Evolutionary conservation across 352 stramenopile genomes (phyloP).

Genomic region (Globisporangium spiculum): DNA sequence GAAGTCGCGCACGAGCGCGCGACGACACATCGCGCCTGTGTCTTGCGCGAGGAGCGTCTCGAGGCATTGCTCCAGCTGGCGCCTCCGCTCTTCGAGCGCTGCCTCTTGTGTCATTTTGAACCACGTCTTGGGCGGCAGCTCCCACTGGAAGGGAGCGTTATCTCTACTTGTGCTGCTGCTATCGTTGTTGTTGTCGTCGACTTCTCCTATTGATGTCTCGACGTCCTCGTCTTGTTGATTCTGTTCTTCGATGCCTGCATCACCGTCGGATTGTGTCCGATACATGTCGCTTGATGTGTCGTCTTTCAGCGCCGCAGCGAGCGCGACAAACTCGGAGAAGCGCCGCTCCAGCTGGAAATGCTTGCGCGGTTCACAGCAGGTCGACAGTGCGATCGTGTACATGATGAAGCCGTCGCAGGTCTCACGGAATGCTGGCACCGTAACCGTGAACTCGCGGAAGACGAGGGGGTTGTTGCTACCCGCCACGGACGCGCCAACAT

Average conservation of each 20-base stretch:
- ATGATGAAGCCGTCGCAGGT: slow-evolving; percentile 61
- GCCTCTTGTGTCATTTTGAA: slow-evolving; percentile 62
- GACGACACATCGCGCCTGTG: slow-evolving; percentile 36
- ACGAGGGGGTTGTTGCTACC: slow-evolving; percentile 8
- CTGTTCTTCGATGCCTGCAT: not conserved
- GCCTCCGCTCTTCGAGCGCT: slow-evolving; percentile 61
- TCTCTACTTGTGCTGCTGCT: slow-evolving; percentile 6
- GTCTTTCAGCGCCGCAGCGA: slow-evolving; percentile 40
- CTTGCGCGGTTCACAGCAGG: slow-evolving; percentile 29
- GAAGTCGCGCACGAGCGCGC: slow-evolving; percentile 66
- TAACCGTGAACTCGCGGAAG: slow-evolving; percentile 45
- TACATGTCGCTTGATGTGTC: not conserved
- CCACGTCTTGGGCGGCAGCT: slow-evolving; percentile 78
- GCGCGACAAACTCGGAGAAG: slow-evolving; percentile 77
- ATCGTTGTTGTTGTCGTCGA: not conserved
- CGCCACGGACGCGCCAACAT: not conserved
- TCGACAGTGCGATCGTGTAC: slow-evolving; percentile 54
- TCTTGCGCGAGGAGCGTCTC: slow-evolving; percentile 44
- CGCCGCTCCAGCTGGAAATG: slow-evolving; percentile 63
- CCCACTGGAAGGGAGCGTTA: slow-evolving; percentile 37
- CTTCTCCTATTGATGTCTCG: not conserved
- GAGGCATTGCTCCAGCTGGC: slow-evolving; percentile 50
- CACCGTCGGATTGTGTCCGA: slow-evolving; percentile 7
- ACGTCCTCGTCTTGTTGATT: not conserved
- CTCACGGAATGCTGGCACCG: slow-evolving; percentile 60